Percentiles rank a stretch among this genome's conserved stretches.
phyloP scores from a whole-genome alignment of 1,284 basidiomycete species.

The Ceratobasidium sp. region DNA sequence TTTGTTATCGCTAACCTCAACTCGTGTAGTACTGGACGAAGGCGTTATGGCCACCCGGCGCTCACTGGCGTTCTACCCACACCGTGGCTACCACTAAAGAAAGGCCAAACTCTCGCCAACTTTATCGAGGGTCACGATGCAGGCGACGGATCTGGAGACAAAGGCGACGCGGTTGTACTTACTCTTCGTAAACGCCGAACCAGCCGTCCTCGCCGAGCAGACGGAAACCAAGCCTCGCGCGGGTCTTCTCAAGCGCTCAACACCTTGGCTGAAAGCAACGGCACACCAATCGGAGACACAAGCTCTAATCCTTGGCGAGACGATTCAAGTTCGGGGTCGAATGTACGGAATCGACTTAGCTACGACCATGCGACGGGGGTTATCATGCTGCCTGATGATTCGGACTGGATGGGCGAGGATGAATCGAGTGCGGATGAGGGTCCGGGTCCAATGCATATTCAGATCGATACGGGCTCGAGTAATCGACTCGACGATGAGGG shows the following conservation, averaged over 20 bases:
- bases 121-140: constrained; percentile 61
- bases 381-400: constrained; percentile 84
- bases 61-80: constrained; percentile 87
- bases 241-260: constrained; percentile 7
- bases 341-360: constrained; percentile 71
- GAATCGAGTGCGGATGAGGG: constrained; percentile 60
- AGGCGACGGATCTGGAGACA: constrained; percentile 59
- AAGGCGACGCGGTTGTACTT: constrained; percentile 76
- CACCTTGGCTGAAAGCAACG: constrained; percentile 19
- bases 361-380: constrained; percentile 85
- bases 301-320: constrained; percentile 46
- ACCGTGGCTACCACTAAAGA: constrained; percentile 91
- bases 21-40: constrained; percentile 78
- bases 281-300: constrained; percentile 45
- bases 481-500: constrained; percentile 45
- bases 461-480: constrained; percentile 24
- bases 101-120: constrained; percentile 74
- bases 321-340: constrained; percentile 50
- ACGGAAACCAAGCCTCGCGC: constrained; percentile 30
- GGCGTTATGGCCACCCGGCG: constrained; percentile 91
- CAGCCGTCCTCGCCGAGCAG: constrained; percentile 16
- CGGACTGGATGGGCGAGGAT: constrained; percentile 71
- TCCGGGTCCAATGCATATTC: constrained; percentile 44
- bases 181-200: constrained; percentile 64
- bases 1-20: constrained; percentile 34